Evolutionary conservation across 2,329 filamentous ascomycete genomes (phyloP), one percentile per base, ranked within the genome.

Genomic region (Pseudogymnoascus sp.): DNA sequence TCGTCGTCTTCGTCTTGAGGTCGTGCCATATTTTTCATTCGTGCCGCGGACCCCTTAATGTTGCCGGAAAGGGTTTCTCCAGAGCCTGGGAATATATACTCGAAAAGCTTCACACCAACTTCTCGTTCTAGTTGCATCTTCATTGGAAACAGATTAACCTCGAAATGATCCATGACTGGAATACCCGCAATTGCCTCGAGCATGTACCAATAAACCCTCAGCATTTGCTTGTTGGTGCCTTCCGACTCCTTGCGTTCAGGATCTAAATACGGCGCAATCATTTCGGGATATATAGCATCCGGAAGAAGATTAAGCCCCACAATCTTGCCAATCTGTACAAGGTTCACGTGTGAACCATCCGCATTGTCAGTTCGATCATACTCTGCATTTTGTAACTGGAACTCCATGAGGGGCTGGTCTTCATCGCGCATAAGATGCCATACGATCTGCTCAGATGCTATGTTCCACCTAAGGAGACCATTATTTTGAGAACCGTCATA

Each of bases 111-210:
- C 76, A 95, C 93, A 47, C 92, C 93, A 58, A 96, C 87, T 68
- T 97, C 92, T 36, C 87, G 88, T 74, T 99, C 94, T 36, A 99
- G 80, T 72, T 99, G 94, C 21, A 99, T 86, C 74, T 92, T 95
- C 72, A 99, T 83, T 0, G 94, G 95, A 73, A 95, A 92, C 17
- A 99, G 78, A 61, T 92, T 91, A 61, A 99, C 90, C 73, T 97
- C 92, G 70, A 99, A 99, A 69, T 95, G 89, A 68, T 97, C 93
- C 80, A 99, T 90, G 33, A 99, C 92, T 0, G 93, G 91, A 64
- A 99, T 99, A 58, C 94, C 94, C 37, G 93, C 94, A 73, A 99
- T 97, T 6, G 94, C 92, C 75, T 99, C 94, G 4, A 99, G 81
- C 91, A 97, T 97, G 72, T 97, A 87, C 91, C 95, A 99, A 72